phyloP scores from a whole-genome alignment of 225 moss, liverwort and hornwort genomes.

The Takakia lepidozioides region DNA sequence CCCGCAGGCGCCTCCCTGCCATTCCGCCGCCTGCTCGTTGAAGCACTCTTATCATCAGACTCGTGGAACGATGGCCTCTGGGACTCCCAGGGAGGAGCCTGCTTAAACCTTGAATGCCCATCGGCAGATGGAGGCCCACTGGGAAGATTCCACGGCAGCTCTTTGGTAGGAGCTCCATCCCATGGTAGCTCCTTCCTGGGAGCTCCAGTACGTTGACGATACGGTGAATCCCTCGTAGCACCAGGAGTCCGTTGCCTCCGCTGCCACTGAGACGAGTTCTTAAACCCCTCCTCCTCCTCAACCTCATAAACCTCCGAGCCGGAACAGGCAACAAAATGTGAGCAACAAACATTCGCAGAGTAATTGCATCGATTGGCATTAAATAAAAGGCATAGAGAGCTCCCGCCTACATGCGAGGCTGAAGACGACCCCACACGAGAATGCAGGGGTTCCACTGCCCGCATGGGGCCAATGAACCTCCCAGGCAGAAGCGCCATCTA shows the following conservation, averaged over 20 bases:
- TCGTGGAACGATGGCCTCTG: constrained; percentile 20
- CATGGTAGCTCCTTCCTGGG: constrained; percentile 20
- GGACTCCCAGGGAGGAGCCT: constrained; percentile 16
- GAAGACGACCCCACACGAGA: constrained; percentile 22
- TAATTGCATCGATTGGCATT: constrained; percentile 23
- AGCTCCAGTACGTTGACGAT: constrained; percentile 18
- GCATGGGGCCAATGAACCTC: constrained; percentile 32
- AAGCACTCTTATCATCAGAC: constrained; percentile 10
- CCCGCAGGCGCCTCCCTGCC: constrained; percentile 8
- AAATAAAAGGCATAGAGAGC: constrained; percentile 24
- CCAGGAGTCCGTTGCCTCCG: constrained; percentile 16
- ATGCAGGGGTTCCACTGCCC: constrained; percentile 28
- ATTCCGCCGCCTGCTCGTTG: constrained; percentile 13
- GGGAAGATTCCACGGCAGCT: no score
- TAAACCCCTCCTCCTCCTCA: constrained; percentile 32
- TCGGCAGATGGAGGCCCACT: constrained; percentile 2
- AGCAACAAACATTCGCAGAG: no score
- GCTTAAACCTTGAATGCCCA: constrained; percentile 7
- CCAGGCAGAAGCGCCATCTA: constrained; percentile 38
- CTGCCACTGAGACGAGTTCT: constrained; percentile 8
- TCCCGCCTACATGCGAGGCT: constrained; percentile 18
- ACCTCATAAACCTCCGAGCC: constrained; percentile 14
- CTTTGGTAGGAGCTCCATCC: constrained; percentile 16
- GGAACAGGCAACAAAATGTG: constrained; percentile 29
- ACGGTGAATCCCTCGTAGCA: constrained; percentile 15